A percentile compares a stretch with the other conserved stretches of the same genome.
Conservation (phyloP, 495 filamentous ascomycete species). For the Cercophora samala region DNA sequence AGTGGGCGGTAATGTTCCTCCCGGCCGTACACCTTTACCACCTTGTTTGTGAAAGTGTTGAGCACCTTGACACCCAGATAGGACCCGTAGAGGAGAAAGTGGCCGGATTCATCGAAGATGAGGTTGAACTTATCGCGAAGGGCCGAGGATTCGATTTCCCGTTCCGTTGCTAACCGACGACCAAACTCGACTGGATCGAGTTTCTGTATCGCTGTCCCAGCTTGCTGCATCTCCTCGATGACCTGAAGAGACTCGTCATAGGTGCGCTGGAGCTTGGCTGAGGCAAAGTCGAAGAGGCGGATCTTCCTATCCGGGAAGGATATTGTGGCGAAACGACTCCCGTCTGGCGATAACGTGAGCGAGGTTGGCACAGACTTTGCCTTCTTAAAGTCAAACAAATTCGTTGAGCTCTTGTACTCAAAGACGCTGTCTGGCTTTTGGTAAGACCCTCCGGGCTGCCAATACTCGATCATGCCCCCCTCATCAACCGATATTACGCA, state of each 20-base stretch:
- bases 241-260: constrained; percentile 91
- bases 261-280: constrained; percentile 81
- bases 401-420: constrained; percentile 84
- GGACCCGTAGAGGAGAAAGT: constrained; percentile 93
- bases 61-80: constrained; percentile 88
- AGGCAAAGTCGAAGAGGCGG: constrained; percentile 86
- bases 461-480: constrained; percentile 95
- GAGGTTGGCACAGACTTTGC: constrained; percentile 80
- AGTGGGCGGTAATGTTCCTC: constrained; percentile 85
- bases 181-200: constrained; percentile 91
- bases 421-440: constrained; percentile 93
- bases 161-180: constrained; percentile 79
- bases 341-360: constrained; percentile 82
- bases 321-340: constrained; percentile 79
- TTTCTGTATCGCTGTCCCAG: constrained; percentile 72
- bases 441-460: constrained; percentile 73
- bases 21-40: constrained; percentile 80
- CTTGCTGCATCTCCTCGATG: constrained; percentile 90
- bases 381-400: constrained; percentile 95
- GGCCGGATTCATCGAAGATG: constrained; percentile 90
- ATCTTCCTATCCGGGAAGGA: constrained; percentile 93
- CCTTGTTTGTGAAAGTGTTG: constrained; percentile 88
- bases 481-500: constrained; percentile 89
- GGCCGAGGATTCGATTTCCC: constrained; percentile 67
- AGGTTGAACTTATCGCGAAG: constrained; percentile 75